A percentile compares a stretch with the other conserved stretches of the same genome.
These are phyloP conservation scores for Lepidopterella palustris DNA, from an alignment of 495 filamentous ascomycete species.

Conservation along the genomic window DNA sequence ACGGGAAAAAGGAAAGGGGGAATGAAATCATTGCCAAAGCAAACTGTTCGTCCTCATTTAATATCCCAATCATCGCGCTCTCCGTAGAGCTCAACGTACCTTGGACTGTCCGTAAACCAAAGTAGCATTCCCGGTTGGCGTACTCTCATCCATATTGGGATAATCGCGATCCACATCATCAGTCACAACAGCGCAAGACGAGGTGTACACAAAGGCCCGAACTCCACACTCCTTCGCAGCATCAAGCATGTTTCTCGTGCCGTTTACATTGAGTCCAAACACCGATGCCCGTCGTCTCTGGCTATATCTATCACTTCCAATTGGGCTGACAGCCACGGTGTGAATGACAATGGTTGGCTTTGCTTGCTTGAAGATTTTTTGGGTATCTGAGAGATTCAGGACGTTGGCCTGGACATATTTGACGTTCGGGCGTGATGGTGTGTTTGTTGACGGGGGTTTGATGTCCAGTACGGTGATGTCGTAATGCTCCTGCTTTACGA, in stretches of 20 bases:
- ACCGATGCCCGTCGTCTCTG: conserved; percentile 21
- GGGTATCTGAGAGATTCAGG: conserved; percentile 14
- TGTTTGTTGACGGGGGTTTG: conserved; percentile 20
- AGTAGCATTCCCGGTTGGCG: conserved; percentile 44
- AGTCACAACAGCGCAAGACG: conserved; percentile 48
- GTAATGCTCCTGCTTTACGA: conserved; percentile 22
- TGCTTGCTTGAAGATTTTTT: conserved; percentile 26
- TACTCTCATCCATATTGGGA: conserved; percentile 49
- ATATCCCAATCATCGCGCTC: no score
- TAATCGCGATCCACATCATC: conserved; percentile 50
- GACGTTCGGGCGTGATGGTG: conserved; percentile 9
- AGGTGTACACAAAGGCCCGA: conserved; percentile 43
- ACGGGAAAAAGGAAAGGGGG: conserved; percentile 1
- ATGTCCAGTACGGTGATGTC: conserved; percentile 33
- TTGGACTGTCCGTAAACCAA: conserved; percentile 57
- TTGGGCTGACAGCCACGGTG: conserved; percentile 33
- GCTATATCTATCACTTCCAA: conserved; percentile 27
- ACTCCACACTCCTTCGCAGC: conserved; percentile 34
- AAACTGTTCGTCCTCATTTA: no score
- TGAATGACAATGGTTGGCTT: conserved; percentile 34
- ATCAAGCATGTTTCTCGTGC: conserved; percentile 41
- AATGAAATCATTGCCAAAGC: no score
- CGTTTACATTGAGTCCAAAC: conserved; percentile 41
- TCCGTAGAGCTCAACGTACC: conserved; percentile 29
- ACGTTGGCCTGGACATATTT: conserved; percentile 32